Percentiles rank a stretch among this genome's conserved stretches.
Evolutionary conservation across 2,329 filamentous ascomycete species (phyloP).

Genomic region (Ophiosphaerella korrae): DNA sequence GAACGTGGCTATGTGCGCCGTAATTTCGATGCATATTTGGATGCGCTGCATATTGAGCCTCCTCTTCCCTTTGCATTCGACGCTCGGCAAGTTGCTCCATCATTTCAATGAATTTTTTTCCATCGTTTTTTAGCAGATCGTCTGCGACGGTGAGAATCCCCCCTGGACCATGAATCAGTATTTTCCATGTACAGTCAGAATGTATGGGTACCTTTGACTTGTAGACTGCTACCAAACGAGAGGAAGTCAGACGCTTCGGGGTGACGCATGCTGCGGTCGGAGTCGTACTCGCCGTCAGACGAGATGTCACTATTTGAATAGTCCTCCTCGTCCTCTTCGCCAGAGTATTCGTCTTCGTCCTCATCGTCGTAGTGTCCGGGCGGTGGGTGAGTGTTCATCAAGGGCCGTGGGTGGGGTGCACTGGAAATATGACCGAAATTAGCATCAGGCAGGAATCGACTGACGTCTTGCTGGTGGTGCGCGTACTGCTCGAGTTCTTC

Average conservation of each 20-base stretch:
- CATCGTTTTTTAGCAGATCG: constrained; percentile 97
- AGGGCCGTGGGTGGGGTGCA: constrained; percentile 63
- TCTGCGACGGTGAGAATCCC: constrained; percentile 98
- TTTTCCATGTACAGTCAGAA: constrained; percentile 14
- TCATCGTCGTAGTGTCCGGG: constrained; percentile 61
- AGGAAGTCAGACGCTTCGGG: constrained; percentile 84
- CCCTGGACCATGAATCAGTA: constrained; percentile 60
- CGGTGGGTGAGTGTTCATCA: constrained; percentile 69
- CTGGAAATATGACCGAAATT: constrained; percentile 61
- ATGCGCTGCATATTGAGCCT: constrained; percentile 70
- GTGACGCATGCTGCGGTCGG: constrained; percentile 67
- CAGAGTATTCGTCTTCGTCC: constrained; percentile 58
- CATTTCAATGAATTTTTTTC: constrained; percentile 99
- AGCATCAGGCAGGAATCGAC: constrained; percentile 71
- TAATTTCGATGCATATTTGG: constrained; percentile 58
- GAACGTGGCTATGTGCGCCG: constrained; percentile 67
- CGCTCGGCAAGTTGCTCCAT: constrained; percentile 99
- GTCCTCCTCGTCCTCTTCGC: constrained; percentile 61
- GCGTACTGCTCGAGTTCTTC: constrained; percentile 97
- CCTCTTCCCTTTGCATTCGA: constrained; percentile 94
- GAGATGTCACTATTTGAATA: constrained; percentile 62
- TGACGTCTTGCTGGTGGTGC: constrained; percentile 76
- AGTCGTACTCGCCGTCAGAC: constrained; percentile 70
- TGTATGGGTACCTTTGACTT: constrained; percentile 73
- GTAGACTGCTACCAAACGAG: constrained; percentile 95